phyloP scores from a whole-genome alignment of 2,329 filamentous ascomycete species.

The Bipolaris cookei region DNA sequence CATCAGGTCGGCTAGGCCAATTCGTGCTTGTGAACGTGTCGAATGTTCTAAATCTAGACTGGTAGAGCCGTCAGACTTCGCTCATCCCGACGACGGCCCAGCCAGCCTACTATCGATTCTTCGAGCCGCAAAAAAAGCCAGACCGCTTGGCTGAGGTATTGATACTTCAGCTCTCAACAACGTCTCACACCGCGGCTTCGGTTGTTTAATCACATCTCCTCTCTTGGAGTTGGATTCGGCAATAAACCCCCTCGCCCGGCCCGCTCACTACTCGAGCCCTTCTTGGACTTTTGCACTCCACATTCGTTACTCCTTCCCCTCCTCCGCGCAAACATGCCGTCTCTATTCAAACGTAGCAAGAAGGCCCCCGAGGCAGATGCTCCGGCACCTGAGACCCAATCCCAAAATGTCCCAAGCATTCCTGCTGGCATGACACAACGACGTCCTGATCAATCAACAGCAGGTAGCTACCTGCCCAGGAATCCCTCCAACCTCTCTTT shows the following conservation, averaged over 20 bases:
- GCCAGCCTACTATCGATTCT: conserved; percentile 15
- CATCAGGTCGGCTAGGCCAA: conserved; percentile 1
- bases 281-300: background rate
- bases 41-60: conserved; percentile 17
- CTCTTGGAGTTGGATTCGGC: conserved; percentile 5
- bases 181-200: background rate
- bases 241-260: conserved; percentile 17
- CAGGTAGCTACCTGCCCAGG: conserved; percentile 3
- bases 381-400: conserved; percentile 3
- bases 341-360: conserved; percentile 16
- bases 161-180: conserved; percentile 16
- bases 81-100: conserved; percentile 10
- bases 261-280: background rate
- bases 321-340: conserved; percentile 8
- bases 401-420: conserved; percentile 11
- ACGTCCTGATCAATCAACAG: conserved; percentile 3
- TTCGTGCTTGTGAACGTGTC: conserved; percentile 4
- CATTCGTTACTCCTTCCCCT: background rate
- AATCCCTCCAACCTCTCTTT: conserved; percentile 15
- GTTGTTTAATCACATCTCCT: conserved; percentile 3
- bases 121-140: conserved; percentile 15
- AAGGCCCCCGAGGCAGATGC: conserved; percentile 8
- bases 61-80: conserved; percentile 8
- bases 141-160: conserved; percentile 11
- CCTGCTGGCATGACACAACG: conserved; percentile 14